phyloP scores from a whole-genome alignment of 345 rosid species.

The Murraya koenigii region DNA sequence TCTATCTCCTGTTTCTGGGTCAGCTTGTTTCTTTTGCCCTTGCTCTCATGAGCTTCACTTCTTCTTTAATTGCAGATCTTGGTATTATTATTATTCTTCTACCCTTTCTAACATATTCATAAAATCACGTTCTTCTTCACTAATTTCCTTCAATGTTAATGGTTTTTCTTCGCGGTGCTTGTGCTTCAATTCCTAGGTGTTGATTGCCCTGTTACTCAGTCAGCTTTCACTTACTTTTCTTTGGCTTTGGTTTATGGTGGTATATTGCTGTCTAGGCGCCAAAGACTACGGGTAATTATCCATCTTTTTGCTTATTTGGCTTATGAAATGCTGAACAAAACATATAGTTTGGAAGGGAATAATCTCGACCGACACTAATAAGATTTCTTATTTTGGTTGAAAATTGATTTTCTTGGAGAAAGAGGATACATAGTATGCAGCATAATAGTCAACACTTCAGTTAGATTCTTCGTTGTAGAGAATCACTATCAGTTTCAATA shows the following conservation, averaged over 20 bases:
- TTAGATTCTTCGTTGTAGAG: too few relatives aligned
- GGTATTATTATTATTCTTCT: conserved; percentile 35
- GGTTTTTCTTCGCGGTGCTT: not conserved
- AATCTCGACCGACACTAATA: not conserved
- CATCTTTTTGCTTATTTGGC: not conserved
- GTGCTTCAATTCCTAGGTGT: conserved; percentile 42
- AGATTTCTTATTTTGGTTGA: not conserved
- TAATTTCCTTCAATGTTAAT: not conserved
- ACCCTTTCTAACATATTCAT: not conserved
- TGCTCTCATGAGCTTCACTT: conserved; percentile 45
- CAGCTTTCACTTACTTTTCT: conserved; percentile 34
- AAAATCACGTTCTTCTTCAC: not conserved
- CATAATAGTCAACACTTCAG: not conserved
- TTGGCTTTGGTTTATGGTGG: conserved; percentile 51
- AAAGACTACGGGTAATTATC: conserved; percentile 31
- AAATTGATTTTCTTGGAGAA: not conserved
- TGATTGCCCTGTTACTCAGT: conserved; percentile 57
- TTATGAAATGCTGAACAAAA: not conserved
- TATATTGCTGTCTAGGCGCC: conserved; percentile 41
- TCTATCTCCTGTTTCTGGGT: conserved; percentile 42
- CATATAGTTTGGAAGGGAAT: not conserved
- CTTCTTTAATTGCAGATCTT: conserved; percentile 50
- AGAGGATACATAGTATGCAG: not conserved
- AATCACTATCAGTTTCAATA: not conserved
- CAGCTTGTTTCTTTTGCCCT: conserved; percentile 48